Percentiles rank a stretch among this genome's conserved stretches.
Evolutionary conservation across 2,329 filamentous ascomycete species (phyloP).

Genomic region (Cadophora malorum): DNA sequence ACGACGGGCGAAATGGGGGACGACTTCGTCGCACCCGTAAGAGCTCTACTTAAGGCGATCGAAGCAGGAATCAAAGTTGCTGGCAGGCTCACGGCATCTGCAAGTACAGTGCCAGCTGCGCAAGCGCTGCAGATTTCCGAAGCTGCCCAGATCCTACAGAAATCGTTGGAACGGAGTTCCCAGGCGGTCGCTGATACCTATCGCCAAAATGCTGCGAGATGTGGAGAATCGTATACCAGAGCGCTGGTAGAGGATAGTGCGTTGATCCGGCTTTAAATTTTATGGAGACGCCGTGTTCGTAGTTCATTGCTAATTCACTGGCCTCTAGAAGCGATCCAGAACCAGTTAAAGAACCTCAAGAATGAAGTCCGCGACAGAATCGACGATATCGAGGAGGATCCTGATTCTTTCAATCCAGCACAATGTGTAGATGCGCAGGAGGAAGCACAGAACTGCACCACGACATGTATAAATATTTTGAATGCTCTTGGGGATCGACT

Average conservation of each 20-base stretch:
- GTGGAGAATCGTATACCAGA: conserved; percentile 38
- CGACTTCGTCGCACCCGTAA: conserved; percentile 40
- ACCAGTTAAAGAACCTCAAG: conserved; percentile 39
- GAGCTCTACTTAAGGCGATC: conserved; percentile 41
- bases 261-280: conserved; percentile 20
- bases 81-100: conserved; percentile 36
- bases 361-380: conserved; percentile 42
- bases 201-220: conserved; percentile 32
- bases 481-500: conserved; percentile 33
- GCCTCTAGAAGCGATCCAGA: conserved; percentile 35
- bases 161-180: conserved; percentile 34
- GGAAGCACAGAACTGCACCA: conserved; percentile 38
- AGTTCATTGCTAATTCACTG: conserved; percentile 21
- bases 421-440: conserved; percentile 36
- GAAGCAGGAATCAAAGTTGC: conserved; percentile 41
- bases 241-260: conserved; percentile 41
- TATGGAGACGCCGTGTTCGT: neutral
- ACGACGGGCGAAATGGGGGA: conserved; percentile 30
- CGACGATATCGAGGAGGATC: conserved; percentile 41
- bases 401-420: conserved; percentile 36
- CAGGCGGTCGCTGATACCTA: conserved; percentile 40
- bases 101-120: conserved; percentile 32
- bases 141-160: conserved; percentile 36
- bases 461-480: conserved; percentile 40
- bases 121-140: conserved; percentile 41